Evolutionary conservation across 345 rosid species (phyloP), one percentile per base, ranked within the genome.

Genomic region (Euphorbia tirucalli): DNA sequence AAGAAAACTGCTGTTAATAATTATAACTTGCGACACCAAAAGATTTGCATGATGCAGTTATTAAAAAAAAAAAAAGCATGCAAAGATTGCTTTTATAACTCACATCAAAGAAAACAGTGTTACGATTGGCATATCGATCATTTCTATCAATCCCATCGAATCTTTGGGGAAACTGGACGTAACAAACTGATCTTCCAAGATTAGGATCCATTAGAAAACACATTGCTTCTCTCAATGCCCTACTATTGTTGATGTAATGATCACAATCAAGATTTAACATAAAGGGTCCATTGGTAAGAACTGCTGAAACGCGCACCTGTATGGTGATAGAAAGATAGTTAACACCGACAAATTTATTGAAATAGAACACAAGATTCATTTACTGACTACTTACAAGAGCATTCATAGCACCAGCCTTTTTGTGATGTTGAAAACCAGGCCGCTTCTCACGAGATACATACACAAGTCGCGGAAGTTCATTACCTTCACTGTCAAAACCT

Each of bases 351-450:
- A 44, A 16, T 43, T 22, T 57, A 44, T 30, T 1, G n/a, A 54
- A 21, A 44, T 6, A 16, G 16, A 57, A n/a, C 1, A 19, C 37
- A 14, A 28, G 46, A 61, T 21, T 67, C 37, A 32, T 31, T 18
- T 44, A 57, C 71, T 14, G 57, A 68, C 31, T n/a, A 78, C 81
- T 78, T 78, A 78, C 81, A 64, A 78, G 71, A n/a, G 77, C 61
- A 73, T 73, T 78, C 81, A 78, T 78, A 27, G 81, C 81, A 73
- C 81, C 81, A 46, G 81, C 81, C 66, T 78, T 78, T 57, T 78
- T 78, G 74, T 78, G 81, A 68, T 78, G 81, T 73, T 72, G 77
- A 56, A 78, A 78, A 78, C 81, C 81, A 56, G 81, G 81, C 16
- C 81, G 73, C 63, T 78, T 78, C 63, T 78, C 81, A 68, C 77